A percentile compares a stretch with the other conserved stretches of the same genome.
phyloP scores from a whole-genome alignment of 2,329 filamentous ascomycete species.

The Sclerotinia nivalis region DNA sequence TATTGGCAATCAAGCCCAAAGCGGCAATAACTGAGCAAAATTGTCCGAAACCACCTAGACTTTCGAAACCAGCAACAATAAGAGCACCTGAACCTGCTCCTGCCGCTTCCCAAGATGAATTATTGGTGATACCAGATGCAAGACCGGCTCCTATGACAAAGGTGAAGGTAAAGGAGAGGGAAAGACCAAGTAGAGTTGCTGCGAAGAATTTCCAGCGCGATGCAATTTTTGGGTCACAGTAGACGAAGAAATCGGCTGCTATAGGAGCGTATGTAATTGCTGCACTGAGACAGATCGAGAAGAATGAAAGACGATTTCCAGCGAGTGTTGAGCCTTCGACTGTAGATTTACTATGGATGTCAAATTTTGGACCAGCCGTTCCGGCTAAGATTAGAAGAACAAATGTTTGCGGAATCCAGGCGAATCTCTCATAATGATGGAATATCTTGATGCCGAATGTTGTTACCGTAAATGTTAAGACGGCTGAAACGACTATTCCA shows the following conservation, averaged over 20 bases:
- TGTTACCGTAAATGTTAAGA: constrained; percentile 63
- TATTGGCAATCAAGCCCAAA: constrained; percentile 65
- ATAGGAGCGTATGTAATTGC: constrained; percentile 64
- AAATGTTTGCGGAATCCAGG: constrained; percentile 63
- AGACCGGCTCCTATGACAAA: constrained; percentile 64
- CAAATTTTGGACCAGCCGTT: constrained; percentile 60
- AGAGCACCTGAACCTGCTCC: constrained; percentile 61
- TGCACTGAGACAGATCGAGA: constrained; percentile 66
- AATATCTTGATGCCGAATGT: constrained; percentile 69
- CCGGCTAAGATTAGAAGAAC: constrained; percentile 63
- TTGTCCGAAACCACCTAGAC: constrained; percentile 62
- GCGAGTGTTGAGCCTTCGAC: constrained; percentile 48
- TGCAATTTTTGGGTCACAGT: constrained; percentile 54
- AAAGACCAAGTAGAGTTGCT: constrained; percentile 58
- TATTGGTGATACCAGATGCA: constrained; percentile 55
- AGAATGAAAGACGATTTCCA: constrained; percentile 65
- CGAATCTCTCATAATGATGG: constrained; percentile 68
- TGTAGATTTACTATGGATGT: constrained; percentile 52
- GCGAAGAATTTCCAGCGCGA: constrained; percentile 52
- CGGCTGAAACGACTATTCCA: constrained; percentile 64
- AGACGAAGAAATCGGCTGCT: constrained; percentile 69
- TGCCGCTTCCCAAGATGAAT: constrained; percentile 60
- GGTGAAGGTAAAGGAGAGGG: constrained; percentile 59
- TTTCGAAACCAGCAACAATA: constrained; percentile 61
- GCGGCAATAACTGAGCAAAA: constrained; percentile 67